Conservation (phyloP, 805 yeast genomes). For the Dipodascus albidus region DNA sequence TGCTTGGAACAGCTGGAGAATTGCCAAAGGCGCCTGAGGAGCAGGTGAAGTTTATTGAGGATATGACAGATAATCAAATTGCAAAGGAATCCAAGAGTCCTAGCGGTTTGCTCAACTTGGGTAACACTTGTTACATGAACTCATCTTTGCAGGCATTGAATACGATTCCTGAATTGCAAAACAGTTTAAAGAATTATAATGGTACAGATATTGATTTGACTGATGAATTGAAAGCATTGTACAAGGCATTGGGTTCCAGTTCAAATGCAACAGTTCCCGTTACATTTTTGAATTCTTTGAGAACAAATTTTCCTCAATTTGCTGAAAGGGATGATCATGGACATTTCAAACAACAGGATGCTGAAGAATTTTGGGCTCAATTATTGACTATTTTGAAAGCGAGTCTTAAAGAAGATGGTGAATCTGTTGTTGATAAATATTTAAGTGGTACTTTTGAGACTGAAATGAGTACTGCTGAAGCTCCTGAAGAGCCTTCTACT, state of each 20-base stretch:
- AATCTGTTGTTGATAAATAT: slow-evolving; percentile 36
- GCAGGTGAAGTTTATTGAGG: slow-evolving; percentile 56
- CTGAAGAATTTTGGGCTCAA: slow-evolving; percentile 90
- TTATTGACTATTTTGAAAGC: slow-evolving; percentile 42
- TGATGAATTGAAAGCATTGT: slow-evolving; percentile 22
- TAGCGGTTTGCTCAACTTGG: slow-evolving; percentile 56
- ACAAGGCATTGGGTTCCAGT: slow-evolving; percentile 20
- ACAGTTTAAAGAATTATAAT: slow-evolving; percentile 31
- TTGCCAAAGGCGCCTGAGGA: slow-evolving; percentile 35
- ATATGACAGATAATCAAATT: slow-evolving; percentile 37
- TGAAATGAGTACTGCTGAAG: slow-evolving; percentile 49
- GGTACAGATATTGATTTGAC: slow-evolving; percentile 25
- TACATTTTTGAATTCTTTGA: slow-evolving; percentile 40
- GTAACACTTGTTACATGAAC: slow-evolving; percentile 71
- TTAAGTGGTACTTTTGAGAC: slow-evolving; percentile 59
- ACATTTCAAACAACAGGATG: slow-evolving; percentile 87
- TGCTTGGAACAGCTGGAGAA: slow-evolving; percentile 81
- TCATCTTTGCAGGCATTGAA: slow-evolving; percentile 51
- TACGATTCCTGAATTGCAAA: slow-evolving; percentile 37
- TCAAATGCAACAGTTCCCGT: slow-evolving; percentile 52
- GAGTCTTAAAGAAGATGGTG: slow-evolving; percentile 32
- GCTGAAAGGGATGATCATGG: slow-evolving; percentile 62
- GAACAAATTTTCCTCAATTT: slow-evolving; percentile 76
- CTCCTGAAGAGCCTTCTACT: slow-evolving; percentile 35
- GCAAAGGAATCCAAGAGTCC: slow-evolving; percentile 36